Base-by-base conservation (phyloP, 2,329 filamentous ascomycete genomes). In the Aspergillus tubingensis region DNA sequence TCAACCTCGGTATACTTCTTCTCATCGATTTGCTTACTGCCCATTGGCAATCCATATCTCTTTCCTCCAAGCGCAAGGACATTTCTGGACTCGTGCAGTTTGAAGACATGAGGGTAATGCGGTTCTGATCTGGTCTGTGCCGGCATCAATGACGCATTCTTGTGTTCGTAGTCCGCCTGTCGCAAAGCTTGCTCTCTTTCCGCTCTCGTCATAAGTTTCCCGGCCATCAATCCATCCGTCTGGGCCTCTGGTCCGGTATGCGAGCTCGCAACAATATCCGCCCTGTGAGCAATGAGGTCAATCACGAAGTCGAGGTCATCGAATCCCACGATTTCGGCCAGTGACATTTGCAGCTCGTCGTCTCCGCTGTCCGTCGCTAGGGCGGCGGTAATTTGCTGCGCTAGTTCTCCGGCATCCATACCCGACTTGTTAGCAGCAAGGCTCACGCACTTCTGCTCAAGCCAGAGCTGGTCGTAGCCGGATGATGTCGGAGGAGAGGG, bases 61-160 rank as follows among this genome's bases (percentile, higher is more conserved):
- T 87, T 88, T 1, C 95, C 95, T 53, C 88, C 84, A 21, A 88
- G 80, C 60, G 90, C 95, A 39, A 99, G 80, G 0, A 88, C 91
- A 74, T 98, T 98, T 1, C 95, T 92, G 3, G 93, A 90, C 62
- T 87, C 87, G 71, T 96, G 90, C 2, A 86, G 77, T 68, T 89
- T 92, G 79, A 97, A 99, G 0, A 99, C 92, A 73, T 99, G 95
- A 1, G 96, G 96, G 73, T 99, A 99, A 49, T 90, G 83, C 3
- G 88, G 85, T 56, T 89, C 90, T 61, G 87, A 80, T 51, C 87
- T 87, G 56, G 88, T 83, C 62, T 91, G 84, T n/a, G 86, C 88
- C 0, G 91, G 85, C 2, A 88, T 86, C 23, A 99, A 79, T 2
- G 84, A 70, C 8, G 90, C 85, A 70, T 85, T 86, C 76, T 99